phyloP scores from a whole-genome alignment of 306 rosid species.

The Heteromeles arbutifolia region DNA sequence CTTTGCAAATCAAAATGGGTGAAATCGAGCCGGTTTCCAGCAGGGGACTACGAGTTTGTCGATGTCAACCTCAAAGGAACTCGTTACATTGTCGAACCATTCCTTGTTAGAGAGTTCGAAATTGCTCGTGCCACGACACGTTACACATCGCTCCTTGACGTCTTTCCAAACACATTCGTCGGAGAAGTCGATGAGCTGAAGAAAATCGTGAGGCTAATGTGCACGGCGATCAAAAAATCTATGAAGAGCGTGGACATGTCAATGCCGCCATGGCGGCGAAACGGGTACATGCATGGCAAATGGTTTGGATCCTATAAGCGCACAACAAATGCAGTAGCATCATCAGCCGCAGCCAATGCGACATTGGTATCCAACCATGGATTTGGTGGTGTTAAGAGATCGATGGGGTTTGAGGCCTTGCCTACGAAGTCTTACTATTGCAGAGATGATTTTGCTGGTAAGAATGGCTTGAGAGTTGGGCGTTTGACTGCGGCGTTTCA shows the following conservation, averaged over 20 bases:
- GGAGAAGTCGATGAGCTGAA: constrained; percentile 55
- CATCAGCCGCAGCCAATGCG: neutral
- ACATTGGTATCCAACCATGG: neutral
- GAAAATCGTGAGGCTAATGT: constrained; percentile 46
- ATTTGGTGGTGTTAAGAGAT: constrained; percentile 14
- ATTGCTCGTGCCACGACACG: constrained; percentile 68
- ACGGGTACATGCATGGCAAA: constrained; percentile 59
- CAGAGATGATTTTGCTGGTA: constrained; percentile 33
- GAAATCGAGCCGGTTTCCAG: constrained; percentile 41
- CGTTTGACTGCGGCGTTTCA: constrained; percentile 46
- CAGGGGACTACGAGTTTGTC: constrained; percentile 61
- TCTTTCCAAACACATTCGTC: constrained; percentile 52
- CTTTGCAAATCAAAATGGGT: constrained; percentile 85
- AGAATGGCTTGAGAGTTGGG: constrained; percentile 41
- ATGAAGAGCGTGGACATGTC: constrained; percentile 48
- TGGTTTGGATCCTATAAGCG: constrained; percentile 73
- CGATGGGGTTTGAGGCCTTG: constrained; percentile 34
- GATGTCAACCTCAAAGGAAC: constrained; percentile 45
- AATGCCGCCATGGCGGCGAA: constrained; percentile 83
- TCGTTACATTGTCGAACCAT: constrained; percentile 61
- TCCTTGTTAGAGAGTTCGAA: constrained; percentile 42
- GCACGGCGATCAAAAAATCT: constrained; percentile 58
- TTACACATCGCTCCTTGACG: constrained; percentile 41
- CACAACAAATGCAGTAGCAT: constrained; percentile 37
- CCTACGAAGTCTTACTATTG: constrained; percentile 25